A percentile compares a stretch with the other conserved stretches of the same genome.
Conservation (phyloP, 441 rosid species). For the Populus hybrid region DNA sequence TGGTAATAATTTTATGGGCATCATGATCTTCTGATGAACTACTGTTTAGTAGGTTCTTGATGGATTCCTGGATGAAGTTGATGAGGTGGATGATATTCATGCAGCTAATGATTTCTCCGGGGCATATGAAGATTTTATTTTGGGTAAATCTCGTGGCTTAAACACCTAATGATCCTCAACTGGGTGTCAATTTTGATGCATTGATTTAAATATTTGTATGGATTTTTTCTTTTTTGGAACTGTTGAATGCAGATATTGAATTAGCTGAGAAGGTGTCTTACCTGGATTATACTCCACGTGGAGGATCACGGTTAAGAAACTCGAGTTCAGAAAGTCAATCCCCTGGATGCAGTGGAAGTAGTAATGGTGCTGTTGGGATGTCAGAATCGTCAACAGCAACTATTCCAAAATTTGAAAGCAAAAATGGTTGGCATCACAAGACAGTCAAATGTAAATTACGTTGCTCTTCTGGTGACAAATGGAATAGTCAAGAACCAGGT, state of each 20-base stretch:
- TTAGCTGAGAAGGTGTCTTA: constrained; percentile 47
- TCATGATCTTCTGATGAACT: constrained; percentile 15
- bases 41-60: constrained; percentile 65
- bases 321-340: constrained; percentile 68
- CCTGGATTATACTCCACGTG: constrained; percentile 33
- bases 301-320: constrained; percentile 34
- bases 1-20: constrained; percentile 5
- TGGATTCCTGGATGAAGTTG: constrained; percentile 71
- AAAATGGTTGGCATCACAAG: constrained; percentile 33
- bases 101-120: constrained; percentile 52
- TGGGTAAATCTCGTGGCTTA: constrained; percentile 40
- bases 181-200: neutral
- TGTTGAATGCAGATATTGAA: constrained; percentile 53
- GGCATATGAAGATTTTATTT: constrained; percentile 48
- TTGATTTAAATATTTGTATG: neutral
- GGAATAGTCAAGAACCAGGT: constrained; percentile 25
- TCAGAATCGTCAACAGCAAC: constrained; percentile 52
- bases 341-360: constrained; percentile 59
- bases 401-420: constrained; percentile 35
- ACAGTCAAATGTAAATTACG: constrained; percentile 19
- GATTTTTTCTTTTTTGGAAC: neutral
- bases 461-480: constrained; percentile 23
- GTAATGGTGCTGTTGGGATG: constrained; percentile 42
- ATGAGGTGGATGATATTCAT: constrained; percentile 66
- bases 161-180: neutral